Base-by-base conservation (phyloP, 768 basidiomycete genomes). In the Hericium coralloides region DNA sequence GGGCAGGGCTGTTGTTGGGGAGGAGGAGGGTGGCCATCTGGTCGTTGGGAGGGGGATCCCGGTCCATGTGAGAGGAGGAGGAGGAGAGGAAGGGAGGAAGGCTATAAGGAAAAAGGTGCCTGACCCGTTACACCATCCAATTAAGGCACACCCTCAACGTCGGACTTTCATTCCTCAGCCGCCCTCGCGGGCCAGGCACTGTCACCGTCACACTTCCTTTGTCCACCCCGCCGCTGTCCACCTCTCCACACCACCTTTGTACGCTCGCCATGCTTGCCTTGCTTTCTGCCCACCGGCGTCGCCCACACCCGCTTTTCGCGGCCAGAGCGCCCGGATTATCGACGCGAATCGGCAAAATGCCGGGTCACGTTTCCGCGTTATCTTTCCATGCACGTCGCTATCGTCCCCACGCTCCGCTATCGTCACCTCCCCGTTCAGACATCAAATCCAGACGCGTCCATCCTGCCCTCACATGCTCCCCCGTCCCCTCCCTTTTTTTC, bases 21-120 rank as follows among this genome's bases (percentile, higher is more conserved):
- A 57, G 73, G 70, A 59, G 73, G 25, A 50, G 41, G 58, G n/a
- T 55, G 52, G 18, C 14, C 7, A 25, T 55, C 47, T 49, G 45
- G 36, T 55, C 55, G 22, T 15, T 23, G 23, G 41, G 20, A 25
- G 53, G 38, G 53, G 52, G 38, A 38, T 54, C 53, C n/a, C 18
- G 41, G 53, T n/a, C 53, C 53, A 54, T 54, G 22, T 43, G 22
- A 36, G 39, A 31, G 31, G 38, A n/a, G 53, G 43, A 54, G 22
- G 23, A 45, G 43, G 38, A 31, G 53, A 54, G 53, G 3, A 10
- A 17, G 14, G 52, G 26, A 36, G 10, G 20, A 38, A 54, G 53
- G 53, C 53, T 54, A 54, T 54, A 54, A 54, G 43, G 53, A 36
- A 54, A 54, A 54, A 38, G n/a, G 53, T 54, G 53, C 53, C 53